These are phyloP conservation scores for Botrytis galanthina DNA, from an alignment of 2,329 filamentous ascomycete genomes.

Conservation along the genomic window DNA sequence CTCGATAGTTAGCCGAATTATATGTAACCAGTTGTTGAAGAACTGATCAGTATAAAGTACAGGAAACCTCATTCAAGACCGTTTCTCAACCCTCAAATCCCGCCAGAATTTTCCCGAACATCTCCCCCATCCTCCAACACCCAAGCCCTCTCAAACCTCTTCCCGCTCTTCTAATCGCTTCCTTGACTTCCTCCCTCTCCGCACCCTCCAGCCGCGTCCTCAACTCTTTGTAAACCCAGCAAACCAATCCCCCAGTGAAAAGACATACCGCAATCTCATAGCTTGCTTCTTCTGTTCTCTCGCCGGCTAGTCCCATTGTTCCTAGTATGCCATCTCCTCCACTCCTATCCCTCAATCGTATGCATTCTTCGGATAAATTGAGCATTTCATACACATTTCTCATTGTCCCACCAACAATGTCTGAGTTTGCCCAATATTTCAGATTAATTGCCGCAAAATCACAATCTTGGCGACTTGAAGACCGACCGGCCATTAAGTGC, in stretches of 20 bases:
- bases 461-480: constrained; percentile 29
- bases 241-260: constrained; percentile 35
- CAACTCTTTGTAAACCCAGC: constrained; percentile 36
- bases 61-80: neutral
- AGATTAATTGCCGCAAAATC: constrained; percentile 36
- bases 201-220: constrained; percentile 12
- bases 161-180: constrained; percentile 30
- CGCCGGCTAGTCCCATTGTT: neutral
- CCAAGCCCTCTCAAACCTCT: constrained; percentile 31
- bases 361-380: neutral
- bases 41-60: neutral
- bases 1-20: neutral
- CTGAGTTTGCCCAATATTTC: constrained; percentile 34
- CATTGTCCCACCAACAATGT: constrained; percentile 33
- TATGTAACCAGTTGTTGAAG: neutral
- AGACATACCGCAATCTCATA: constrained; percentile 34
- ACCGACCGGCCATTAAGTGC: constrained; percentile 35
- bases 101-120: constrained; percentile 35
- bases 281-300: constrained; percentile 6
- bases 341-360: neutral
- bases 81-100: constrained; percentile 25
- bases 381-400: constrained; percentile 28
- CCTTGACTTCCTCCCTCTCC: constrained; percentile 25
- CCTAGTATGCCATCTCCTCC: neutral
- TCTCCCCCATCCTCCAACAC: constrained; percentile 34